These are phyloP conservation scores for Penicillium sp. DNA, from an alignment of 2,329 filamentous ascomycete genomes.

Conservation along the genomic window DNA sequence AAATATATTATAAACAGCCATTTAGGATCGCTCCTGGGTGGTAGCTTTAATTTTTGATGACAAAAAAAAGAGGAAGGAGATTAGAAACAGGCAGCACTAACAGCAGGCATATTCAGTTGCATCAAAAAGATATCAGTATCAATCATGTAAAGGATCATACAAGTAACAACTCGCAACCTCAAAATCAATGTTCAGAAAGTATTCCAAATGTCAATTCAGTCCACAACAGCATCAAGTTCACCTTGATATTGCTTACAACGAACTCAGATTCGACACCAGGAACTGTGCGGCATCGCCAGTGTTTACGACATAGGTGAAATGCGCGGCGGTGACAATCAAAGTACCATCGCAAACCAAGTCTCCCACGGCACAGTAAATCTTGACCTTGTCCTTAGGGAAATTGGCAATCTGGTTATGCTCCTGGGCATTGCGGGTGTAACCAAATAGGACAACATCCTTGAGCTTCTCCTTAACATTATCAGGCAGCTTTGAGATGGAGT, in stretches of 20 bases:
- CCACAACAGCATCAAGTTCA: neutral
- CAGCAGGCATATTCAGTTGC: neutral
- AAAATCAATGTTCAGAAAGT: neutral
- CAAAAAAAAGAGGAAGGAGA: neutral
- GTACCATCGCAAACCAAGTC: slow-evolving; percentile 58
- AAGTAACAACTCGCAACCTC: neutral
- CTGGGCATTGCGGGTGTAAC: slow-evolving; percentile 51
- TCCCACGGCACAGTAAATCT: slow-evolving; percentile 47
- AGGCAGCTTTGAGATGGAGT: neutral
- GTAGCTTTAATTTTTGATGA: too few relatives aligned
- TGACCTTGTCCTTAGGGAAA: slow-evolving; percentile 51
- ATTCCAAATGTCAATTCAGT: neutral
- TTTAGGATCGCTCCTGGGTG: too few relatives aligned
- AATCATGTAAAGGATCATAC: neutral
- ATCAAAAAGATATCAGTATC: neutral
- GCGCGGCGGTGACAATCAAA: slow-evolving; percentile 30
- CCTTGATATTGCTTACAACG: neutral
- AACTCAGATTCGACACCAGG: neutral
- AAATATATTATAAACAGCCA: too few relatives aligned
- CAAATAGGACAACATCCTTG: slow-evolving; percentile 50
- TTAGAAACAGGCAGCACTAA: neutral
- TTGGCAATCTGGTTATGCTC: slow-evolving; percentile 49
- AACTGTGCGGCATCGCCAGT: neutral
- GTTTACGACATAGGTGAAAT: slow-evolving; percentile 47
- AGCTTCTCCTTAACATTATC: slow-evolving; percentile 34